Evolutionary conservation across 352 stramenopile species (phyloP).

Genomic region (Phytophthora sp.): DNA sequence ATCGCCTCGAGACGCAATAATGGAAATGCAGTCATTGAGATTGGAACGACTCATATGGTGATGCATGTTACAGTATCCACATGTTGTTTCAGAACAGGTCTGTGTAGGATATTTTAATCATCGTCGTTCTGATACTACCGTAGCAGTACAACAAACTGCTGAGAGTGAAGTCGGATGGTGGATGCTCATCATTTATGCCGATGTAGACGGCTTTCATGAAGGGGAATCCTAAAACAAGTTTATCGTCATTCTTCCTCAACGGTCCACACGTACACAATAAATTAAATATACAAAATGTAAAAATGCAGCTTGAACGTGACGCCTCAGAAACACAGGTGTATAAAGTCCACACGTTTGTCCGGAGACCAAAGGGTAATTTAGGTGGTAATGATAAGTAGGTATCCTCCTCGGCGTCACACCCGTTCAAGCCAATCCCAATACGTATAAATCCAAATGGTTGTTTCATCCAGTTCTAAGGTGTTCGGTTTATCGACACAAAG

Average conservation of each 20-base stretch:
- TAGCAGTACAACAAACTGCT: constrained; percentile 13
- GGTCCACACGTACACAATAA: not conserved
- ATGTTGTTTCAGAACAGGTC: constrained; percentile 90
- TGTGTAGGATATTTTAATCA: constrained; percentile 88
- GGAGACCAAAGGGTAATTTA: constrained; percentile 85
- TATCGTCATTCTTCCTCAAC: constrained; percentile 66
- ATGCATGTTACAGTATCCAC: constrained; percentile 91
- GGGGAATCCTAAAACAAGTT: constrained; percentile 85
- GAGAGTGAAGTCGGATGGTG: constrained; percentile 45
- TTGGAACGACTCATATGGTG: constrained; percentile 82
- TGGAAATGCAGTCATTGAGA: not conserved
- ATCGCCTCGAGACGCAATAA: constrained; percentile 44
- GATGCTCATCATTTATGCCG: constrained; percentile 80
- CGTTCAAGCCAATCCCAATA: constrained; percentile 10
- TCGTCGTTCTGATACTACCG: constrained; percentile 53
- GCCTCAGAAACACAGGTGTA: constrained; percentile 93
- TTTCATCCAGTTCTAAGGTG: constrained; percentile 77
- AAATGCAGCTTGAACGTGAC: constrained; percentile 37
- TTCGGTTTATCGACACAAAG: constrained; percentile 69
- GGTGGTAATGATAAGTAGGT: constrained; percentile 62
- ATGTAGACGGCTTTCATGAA: constrained; percentile 81
- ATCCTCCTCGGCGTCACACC: constrained; percentile 62
- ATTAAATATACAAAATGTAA: constrained; percentile 18
- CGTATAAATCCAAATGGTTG: constrained; percentile 41
- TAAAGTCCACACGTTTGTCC: constrained; percentile 79